Base-by-base conservation (phyloP, 2,329 filamentous ascomycete genomes). In the Trichoderma breve region DNA sequence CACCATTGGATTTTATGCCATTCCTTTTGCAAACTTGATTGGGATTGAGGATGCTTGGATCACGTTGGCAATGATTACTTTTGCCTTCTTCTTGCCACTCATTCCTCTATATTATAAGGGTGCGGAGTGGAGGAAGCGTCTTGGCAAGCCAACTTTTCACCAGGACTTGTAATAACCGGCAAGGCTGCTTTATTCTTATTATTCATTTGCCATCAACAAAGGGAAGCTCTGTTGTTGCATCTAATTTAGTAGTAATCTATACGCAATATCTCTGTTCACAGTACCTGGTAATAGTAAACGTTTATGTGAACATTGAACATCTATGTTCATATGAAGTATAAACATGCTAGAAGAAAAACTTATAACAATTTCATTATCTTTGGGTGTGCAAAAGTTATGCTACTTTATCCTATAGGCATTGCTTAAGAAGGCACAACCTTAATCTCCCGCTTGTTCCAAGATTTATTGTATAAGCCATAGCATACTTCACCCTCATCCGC, bases 381-480 rank as follows among this genome's bases (percentile, higher is more conserved):
- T 43, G 7, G 0, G 11, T 39, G 21, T 21, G 1, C 8, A 9
- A 57, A 8, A 14, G 11, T 51, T 30, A 36, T 39, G 3, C n/a
- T 51, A 34, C 5, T 15, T 6, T 14, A 11, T n/a, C 18, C 14
- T 21, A 32, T 32, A 21, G 51, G 24, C 12, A 11, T 36, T 26
- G 3, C 6, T 43, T 32, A 47, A 34, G 55, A 68, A 43, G 58
- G 60, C 15, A 63, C 28, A 9, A 57, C 18, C 21, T 70, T 70
- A 6, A 70, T n/a, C 28, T 63, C 68, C 15, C 68, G 34, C 68
- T 70, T 55, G 18, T 70, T 70, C 68, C 68, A 70, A n/a, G 68
- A 70, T 39, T 70, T 70, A 43, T 70, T 70, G 47, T 70, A 70
- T 8, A 70, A 21, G 11, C 68, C 68, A 55, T 70, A 70, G 11